Percentiles rank a stretch among this genome's conserved stretches.
phyloP scores from a whole-genome alignment of 805 yeast genomes.

The Lipomyces sp. region DNA sequence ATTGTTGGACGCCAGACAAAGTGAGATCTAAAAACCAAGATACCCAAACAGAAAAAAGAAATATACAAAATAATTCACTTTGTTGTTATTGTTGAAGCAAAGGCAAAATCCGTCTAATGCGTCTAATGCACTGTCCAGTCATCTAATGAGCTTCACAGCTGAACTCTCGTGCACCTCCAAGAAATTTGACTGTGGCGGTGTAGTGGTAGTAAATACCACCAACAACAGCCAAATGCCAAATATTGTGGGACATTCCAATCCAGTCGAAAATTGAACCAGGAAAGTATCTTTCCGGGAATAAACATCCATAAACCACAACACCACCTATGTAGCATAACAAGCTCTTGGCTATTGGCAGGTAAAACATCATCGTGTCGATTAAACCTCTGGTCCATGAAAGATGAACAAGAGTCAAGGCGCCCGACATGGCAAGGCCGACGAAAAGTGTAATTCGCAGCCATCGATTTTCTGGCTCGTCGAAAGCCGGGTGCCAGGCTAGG shows the following conservation, averaged over 20 bases:
- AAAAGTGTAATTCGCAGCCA: conserved; percentile 80
- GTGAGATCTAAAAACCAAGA: too few species aligned
- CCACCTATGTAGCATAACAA: conserved; percentile 79
- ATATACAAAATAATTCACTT: background rate
- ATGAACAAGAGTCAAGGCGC: conserved; percentile 66
- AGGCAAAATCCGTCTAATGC: background rate
- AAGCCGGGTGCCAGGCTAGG: conserved; percentile 90
- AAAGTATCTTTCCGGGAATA: conserved; percentile 82
- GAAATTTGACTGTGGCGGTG: conserved; percentile 74
- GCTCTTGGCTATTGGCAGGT: conserved; percentile 72
- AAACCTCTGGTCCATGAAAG: conserved; percentile 63
- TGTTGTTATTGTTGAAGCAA: background rate
- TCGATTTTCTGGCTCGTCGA: conserved; percentile 86
- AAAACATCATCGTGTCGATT: conserved; percentile 56
- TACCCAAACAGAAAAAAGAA: background rate
- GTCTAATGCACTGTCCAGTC: background rate
- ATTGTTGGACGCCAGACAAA: too few species aligned
- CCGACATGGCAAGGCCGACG: conserved; percentile 75
- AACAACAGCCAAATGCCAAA: conserved; percentile 93
- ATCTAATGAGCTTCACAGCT: conserved; percentile 28
- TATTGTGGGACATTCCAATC: conserved; percentile 87
- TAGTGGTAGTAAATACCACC: conserved; percentile 91
- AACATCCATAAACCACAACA: conserved; percentile 82
- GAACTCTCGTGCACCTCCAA: conserved; percentile 49
- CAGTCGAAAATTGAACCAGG: conserved; percentile 48